Conservation (phyloP, 306 rosid genomes). For the Albizia julibrissin region DNA sequence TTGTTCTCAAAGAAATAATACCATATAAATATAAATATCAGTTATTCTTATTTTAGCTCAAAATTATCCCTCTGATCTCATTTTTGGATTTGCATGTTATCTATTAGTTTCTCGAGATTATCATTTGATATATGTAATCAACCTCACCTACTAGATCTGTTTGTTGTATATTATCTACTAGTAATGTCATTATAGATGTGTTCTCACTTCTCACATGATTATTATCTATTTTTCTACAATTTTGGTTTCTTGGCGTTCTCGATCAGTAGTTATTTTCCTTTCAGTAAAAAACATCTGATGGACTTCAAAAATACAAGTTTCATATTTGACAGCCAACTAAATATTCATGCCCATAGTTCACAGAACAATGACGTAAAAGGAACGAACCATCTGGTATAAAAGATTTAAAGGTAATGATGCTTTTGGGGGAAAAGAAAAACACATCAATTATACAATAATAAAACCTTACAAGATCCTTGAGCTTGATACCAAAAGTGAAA, state of each 20-base stretch:
- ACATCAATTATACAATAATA: not conserved
- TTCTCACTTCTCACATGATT: too few species aligned
- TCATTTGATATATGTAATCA: too few species aligned
- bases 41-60: constrained; percentile 4
- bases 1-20: not conserved
- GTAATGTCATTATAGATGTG: too few species aligned
- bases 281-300: not conserved
- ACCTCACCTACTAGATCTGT: too few species aligned
- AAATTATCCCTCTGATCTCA: not conserved
- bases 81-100: not conserved
- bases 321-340: not conserved
- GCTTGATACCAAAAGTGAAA: not conserved
- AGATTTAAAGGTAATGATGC: not conserved
- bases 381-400: not conserved
- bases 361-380: not conserved
- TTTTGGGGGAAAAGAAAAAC: not conserved
- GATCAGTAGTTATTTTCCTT: not conserved
- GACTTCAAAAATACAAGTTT: not conserved
- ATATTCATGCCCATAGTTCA: not conserved
- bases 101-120: too few species aligned
- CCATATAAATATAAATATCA: not conserved
- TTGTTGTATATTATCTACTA: too few species aligned
- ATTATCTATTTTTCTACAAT: not conserved
- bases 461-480: not conserved
- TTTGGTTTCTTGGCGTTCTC: not conserved